phyloP scores from a whole-genome alignment of 2,329 filamentous ascomycete genomes.

The Neurospora sp. region DNA sequence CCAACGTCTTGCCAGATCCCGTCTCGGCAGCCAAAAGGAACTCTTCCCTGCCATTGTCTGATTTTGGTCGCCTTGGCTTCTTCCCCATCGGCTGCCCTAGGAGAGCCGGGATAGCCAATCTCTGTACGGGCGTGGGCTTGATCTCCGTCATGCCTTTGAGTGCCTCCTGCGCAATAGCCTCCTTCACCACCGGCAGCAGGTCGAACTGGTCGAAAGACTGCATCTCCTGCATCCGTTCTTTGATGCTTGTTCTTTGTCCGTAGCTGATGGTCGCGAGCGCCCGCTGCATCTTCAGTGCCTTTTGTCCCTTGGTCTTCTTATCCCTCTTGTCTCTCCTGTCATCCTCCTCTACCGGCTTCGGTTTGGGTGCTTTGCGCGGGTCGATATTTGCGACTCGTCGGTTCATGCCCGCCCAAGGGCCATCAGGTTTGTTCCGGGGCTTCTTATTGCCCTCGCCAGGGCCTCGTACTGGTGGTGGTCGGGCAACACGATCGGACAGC shows the following conservation, averaged over 20 bases:
- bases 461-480: constrained; percentile 22
- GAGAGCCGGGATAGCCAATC: constrained; percentile 76
- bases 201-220: constrained; percentile 76
- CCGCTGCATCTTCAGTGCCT: constrained; percentile 91
- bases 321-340: constrained; percentile 15
- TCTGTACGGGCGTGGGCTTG: constrained; percentile 80
- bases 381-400: constrained; percentile 36
- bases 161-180: constrained; percentile 63
- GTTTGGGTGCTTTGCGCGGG: constrained; percentile 8
- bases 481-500: constrained; percentile 43
- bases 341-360: constrained; percentile 21
- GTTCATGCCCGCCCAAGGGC: constrained; percentile 49
- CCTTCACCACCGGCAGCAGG: constrained; percentile 60
- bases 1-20: constrained; percentile 91
- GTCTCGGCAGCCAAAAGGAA: constrained; percentile 92
- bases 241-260: constrained; percentile 45
- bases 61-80: constrained; percentile 22
- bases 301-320: constrained; percentile 39
- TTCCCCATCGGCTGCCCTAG: constrained; percentile 45
- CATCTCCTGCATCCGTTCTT: constrained; percentile 51
- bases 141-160: constrained; percentile 66
- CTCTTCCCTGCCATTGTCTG: constrained; percentile 31
- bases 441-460: constrained; percentile 22
- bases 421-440: constrained; percentile 31
- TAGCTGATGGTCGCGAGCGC: constrained; percentile 70